These are phyloP conservation scores for Tilletiopsis washingtonensis DNA, from an alignment of 1,284 basidiomycete species.

Conservation along the genomic window DNA sequence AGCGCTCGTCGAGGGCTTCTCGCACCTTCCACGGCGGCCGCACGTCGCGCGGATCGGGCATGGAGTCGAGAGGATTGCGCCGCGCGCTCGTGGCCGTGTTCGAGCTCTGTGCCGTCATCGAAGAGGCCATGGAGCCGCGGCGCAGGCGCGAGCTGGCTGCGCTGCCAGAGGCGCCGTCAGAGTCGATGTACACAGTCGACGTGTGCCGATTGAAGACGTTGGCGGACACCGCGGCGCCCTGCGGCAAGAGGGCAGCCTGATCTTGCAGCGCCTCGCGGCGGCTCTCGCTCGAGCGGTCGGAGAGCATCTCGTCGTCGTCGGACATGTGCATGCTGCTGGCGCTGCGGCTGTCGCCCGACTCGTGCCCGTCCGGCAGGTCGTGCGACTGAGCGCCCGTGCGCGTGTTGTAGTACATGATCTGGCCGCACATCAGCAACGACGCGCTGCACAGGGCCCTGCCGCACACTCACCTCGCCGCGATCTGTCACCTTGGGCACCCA, in stretches of 20 bases:
- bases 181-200: not conserved
- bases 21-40: constrained; percentile 24
- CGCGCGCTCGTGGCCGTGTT: not conserved
- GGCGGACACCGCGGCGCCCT: constrained; percentile 3
- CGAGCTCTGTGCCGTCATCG: not conserved
- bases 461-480: constrained; percentile 48
- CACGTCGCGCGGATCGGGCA: constrained; percentile 17
- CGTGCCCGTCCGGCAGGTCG: constrained; percentile 62
- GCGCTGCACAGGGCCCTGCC: too few species aligned
- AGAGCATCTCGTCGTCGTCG: too few species aligned
- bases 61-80: constrained; percentile 16
- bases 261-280: too few species aligned
- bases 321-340: too few species aligned
- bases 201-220: constrained; percentile 1
- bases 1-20: constrained; percentile 23
- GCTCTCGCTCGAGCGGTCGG: too few species aligned
- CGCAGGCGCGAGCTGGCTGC: too few species aligned
- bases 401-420: constrained; percentile 91
- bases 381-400: constrained; percentile 76
- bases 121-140: not conserved
- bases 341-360: too few species aligned
- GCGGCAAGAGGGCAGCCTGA: too few species aligned
- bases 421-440: too few species aligned
- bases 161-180: too few species aligned
- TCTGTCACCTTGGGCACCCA: constrained; percentile 50